Percentiles rank a stretch among this genome's conserved stretches.
Conservation (phyloP, 768 basidiomycete genomes). For the Coprinopsis marcescibilis region DNA sequence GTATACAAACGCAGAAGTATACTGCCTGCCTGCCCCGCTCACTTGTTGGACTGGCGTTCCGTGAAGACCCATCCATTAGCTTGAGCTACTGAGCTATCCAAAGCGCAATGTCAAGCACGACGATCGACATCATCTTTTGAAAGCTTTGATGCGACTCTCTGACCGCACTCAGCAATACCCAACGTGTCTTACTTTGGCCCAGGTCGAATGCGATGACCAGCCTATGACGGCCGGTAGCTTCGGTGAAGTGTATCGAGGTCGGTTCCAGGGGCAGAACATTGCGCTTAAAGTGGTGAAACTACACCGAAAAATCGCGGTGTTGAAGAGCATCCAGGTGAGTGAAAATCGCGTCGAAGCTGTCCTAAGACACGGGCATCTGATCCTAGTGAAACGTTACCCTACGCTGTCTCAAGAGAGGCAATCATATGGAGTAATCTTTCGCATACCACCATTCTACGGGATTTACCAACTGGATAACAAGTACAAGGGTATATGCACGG, state of each 20-base stretch:
- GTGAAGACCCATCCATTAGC: too few species aligned
- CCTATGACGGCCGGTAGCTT: conserved; percentile 6
- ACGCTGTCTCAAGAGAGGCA: conserved; percentile 3
- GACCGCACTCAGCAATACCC: conserved; percentile 1
- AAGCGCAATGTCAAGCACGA: too few species aligned
- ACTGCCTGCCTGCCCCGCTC: too few species aligned
- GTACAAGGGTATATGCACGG: conserved; percentile 5
- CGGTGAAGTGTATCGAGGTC: conserved; percentile 7
- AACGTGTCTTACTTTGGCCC: conserved; percentile 2
- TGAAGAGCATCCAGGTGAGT: neutral
- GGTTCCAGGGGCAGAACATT: neutral
- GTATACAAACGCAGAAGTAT: too few species aligned
- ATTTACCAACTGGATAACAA: conserved; percentile 8
- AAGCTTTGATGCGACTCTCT: conserved; percentile 2
- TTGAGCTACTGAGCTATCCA: too few species aligned
- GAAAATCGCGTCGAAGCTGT: too few species aligned
- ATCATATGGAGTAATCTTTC: conserved; percentile 9
- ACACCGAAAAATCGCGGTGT: neutral
- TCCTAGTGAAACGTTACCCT: too few species aligned
- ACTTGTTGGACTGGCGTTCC: too few species aligned
- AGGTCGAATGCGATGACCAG: neutral
- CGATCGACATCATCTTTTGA: too few species aligned
- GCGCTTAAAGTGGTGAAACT: conserved; percentile 5
- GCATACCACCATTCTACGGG: conserved; percentile 13
- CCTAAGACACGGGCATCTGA: too few species aligned